Percentiles rank a stretch among this genome's conserved stretches.
Conservation (phyloP, 345 rosid species). For the Dovyalis caffra region DNA sequence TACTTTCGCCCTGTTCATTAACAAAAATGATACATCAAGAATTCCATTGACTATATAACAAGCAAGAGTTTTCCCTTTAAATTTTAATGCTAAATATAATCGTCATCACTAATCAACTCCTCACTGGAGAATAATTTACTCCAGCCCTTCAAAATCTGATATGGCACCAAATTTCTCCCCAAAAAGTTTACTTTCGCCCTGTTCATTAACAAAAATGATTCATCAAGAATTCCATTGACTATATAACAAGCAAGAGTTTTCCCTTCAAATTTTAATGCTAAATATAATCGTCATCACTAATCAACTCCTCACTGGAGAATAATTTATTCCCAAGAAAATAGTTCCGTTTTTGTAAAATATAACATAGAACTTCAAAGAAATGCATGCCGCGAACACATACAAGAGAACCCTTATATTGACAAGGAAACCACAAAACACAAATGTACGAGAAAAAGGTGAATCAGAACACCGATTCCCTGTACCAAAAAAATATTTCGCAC, state of each 20-base stretch:
- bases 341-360: neutral
- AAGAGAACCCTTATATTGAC: neutral
- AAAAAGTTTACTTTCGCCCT: constrained; percentile 42
- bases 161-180: constrained; percentile 24
- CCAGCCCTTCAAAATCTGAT: constrained; percentile 32
- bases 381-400: neutral
- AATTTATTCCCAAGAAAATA: neutral
- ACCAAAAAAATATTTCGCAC: neutral
- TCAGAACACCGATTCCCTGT: neutral
- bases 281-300: neutral
- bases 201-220: constrained; percentile 15
- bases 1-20: constrained; percentile 42
- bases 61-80: neutral
- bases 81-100: neutral
- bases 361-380: neutral
- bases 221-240: neutral
- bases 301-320: neutral
- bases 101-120: neutral
- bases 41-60: neutral
- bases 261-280: neutral
- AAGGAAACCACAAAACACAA: neutral
- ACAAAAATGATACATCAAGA: neutral
- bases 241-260: neutral
- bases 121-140: too few relatives aligned
- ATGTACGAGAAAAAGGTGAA: neutral